Base-by-base conservation (phyloP, 768 basidiomycete genomes). In the Symmetrospora coprosmae region DNA sequence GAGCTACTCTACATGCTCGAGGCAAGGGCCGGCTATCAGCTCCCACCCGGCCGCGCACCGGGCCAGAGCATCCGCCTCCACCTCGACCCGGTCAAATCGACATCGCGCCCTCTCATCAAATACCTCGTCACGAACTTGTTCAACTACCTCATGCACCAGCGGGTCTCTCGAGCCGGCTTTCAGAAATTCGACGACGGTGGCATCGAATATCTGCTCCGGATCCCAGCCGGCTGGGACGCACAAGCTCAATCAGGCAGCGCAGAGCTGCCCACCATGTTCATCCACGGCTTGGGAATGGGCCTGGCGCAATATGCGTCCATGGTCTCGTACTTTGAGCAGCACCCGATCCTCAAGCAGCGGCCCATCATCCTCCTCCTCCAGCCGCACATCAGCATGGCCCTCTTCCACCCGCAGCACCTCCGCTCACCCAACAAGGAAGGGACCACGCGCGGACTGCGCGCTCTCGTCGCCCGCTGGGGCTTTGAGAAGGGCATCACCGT, bases 261-360 rank as follows among this genome's bases (percentile, higher is more conserved):
- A 13, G 50, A 53, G 21, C 77, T 76, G 30, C 90, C 90, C 0
- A 72, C 91, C 35, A 78, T 94, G 16, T 87, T 90, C 69, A 71
- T 88, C 35, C 89, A 94, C 68, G 91, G 91, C 2, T 80, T 97
- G 1, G 90, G 90, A 9, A 77, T 91, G 48, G 89, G 89, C 2
- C 72, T 87, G 14, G 48, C 63, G 2, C 64, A 66, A 67, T 86
- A 61, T 60, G n/a, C 58, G 50, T 48, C 27, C 35, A 31, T 23
- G 5, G 35, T 51, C 2, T 47, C 38, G n/a, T 50, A 37, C 48
- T 63, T 34, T 17, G 25, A 60, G 28, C 31, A 61, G 55, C 60
- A 90, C 69, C 74, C 78, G 39, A 64, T 74, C n/a, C 73, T 85
- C 62, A 73, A 74, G 35, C 55, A 72, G 3, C 81, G 82, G 19